phyloP scores from a whole-genome alignment of 129 eudicot genomes.

The Artemisia annua region DNA sequence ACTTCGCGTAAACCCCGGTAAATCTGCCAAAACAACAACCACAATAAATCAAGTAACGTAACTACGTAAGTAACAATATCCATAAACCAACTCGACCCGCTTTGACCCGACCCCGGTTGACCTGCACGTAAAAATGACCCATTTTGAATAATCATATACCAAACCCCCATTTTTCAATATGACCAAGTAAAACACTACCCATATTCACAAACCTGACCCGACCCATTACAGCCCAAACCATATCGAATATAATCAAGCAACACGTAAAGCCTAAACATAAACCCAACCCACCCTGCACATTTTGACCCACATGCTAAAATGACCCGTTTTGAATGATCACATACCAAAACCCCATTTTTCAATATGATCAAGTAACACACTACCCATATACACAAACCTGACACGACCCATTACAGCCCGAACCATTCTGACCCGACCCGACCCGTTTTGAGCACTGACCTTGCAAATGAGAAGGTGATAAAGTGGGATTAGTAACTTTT shows the following conservation, averaged over 20 bases:
- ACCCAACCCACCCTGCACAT: too few species aligned
- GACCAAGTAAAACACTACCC: conserved; percentile 6
- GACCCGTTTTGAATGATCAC: not conserved
- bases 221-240: conserved; percentile 4
- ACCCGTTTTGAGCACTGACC: conserved; percentile 46
- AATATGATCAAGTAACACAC: conserved; percentile 7
- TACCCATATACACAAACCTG: not conserved
- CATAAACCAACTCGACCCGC: too few species aligned
- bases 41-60: not conserved
- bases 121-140: too few species aligned
- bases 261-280: too few species aligned
- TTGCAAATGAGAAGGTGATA: conserved; percentile 87
- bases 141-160: not conserved
- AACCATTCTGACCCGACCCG: not conserved
- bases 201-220: not conserved
- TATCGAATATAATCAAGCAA: not conserved
- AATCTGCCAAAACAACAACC: conserved; percentile 47
- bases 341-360: conserved; percentile 16
- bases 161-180: conserved; percentile 14
- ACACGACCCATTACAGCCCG: not conserved
- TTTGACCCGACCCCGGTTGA: too few species aligned
- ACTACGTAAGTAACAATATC: too few species aligned
- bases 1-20: conserved; percentile 96
- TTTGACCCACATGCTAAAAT: too few species aligned
- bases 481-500: conserved; percentile 87